A percentile compares a stretch with the other conserved stretches of the same genome.
phyloP scores from a whole-genome alignment of 352 stramenopile species.

The Hyaloperonospora brassicae region DNA sequence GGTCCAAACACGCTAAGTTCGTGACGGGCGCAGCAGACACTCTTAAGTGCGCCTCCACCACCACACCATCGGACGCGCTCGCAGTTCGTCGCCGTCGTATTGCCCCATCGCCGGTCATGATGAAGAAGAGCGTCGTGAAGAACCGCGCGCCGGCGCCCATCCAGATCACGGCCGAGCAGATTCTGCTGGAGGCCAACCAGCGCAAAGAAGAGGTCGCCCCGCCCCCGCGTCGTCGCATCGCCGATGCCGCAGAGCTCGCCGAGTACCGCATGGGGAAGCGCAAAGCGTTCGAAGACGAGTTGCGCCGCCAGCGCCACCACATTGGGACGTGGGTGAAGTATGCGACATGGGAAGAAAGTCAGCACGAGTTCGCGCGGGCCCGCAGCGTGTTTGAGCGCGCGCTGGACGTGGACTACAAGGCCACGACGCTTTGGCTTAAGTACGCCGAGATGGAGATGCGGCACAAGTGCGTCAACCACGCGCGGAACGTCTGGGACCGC shows the following conservation, averaged over 20 bases:
- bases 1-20: too few relatives aligned
- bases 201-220: constrained; percentile 73
- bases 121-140: constrained; percentile 90
- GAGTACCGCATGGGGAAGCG: constrained; percentile 91
- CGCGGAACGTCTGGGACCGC: constrained; percentile 93
- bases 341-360: constrained; percentile 96
- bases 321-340: constrained; percentile 99
- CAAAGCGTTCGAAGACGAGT: constrained; percentile 92
- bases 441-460: constrained; percentile 99
- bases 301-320: constrained; percentile 92
- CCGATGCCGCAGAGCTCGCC: constrained; percentile 87
- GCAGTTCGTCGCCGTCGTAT: too few relatives aligned
- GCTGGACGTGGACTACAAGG: constrained; percentile 96
- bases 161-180: constrained; percentile 99
- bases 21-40: too few relatives aligned
- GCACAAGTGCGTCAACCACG: constrained; percentile 99
- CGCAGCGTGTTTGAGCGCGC: constrained; percentile 96
- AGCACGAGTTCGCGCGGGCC: constrained; percentile 96
- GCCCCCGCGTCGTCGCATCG: constrained; percentile 73
- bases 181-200: constrained; percentile 91
- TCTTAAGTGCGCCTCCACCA: too few relatives aligned
- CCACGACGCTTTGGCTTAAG: constrained; percentile 92
- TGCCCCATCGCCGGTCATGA: constrained; percentile 26
- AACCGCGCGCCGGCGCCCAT: constrained; percentile 97
- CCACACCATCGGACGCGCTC: too few relatives aligned